Evolutionary conservation across 139 green algal genomes (phyloP).

Genomic region (Bryopsis sp.): DNA sequence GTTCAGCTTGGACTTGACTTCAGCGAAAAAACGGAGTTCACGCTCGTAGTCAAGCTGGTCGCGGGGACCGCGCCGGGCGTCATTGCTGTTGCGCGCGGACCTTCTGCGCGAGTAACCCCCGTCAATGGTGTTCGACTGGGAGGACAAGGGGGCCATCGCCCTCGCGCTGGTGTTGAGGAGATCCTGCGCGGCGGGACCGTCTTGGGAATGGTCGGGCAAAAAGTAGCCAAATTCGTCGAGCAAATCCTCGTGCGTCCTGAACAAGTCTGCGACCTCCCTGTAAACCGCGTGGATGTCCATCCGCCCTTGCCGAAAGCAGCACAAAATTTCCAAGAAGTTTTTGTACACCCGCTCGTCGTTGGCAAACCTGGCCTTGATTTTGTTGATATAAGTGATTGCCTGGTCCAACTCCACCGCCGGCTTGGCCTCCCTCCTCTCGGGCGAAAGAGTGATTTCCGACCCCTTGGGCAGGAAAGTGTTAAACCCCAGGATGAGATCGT

Average conservation of each 20-base stretch:
- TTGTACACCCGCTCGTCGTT: constrained; percentile 97
- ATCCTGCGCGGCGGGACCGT: background rate
- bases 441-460: constrained; percentile 16
- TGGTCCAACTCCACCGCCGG: constrained; percentile 94
- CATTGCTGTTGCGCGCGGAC: background rate
- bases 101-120: background rate
- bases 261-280: constrained; percentile 88
- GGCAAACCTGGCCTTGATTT: constrained; percentile 93
- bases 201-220: constrained; percentile 72
- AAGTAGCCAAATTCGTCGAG: constrained; percentile 99
- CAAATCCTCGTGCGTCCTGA: constrained; percentile 85
- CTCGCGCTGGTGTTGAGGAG: background rate
- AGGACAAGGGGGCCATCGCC: background rate
- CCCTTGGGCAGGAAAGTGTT: constrained; percentile 96
- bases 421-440: background rate
- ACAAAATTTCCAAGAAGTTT: constrained; percentile 98
- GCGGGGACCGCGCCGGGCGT: background rate
- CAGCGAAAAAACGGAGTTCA: constrained; percentile 46
- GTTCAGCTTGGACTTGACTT: constrained; percentile 45
- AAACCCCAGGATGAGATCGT: constrained; percentile 95
- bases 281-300: constrained; percentile 96
- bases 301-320: constrained; percentile 97
- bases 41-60: background rate
- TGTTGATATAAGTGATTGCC: constrained; percentile 99
- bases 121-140: background rate